Evolutionary conservation across 805 yeast species (phyloP).

Genomic region (Suhomyces prunicola): DNA sequence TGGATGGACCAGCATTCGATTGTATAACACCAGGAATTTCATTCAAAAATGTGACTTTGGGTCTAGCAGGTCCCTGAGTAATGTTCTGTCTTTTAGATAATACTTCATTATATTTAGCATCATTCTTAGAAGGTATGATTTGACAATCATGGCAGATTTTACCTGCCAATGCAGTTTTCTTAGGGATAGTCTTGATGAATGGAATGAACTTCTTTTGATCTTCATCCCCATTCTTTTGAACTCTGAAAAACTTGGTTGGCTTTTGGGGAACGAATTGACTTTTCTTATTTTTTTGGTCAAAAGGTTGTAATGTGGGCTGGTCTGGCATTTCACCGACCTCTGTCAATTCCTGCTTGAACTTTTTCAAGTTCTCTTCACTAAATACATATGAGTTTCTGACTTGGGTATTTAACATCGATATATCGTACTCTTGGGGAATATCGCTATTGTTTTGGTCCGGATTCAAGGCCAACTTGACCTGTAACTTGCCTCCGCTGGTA

Average conservation of each 20-base stretch:
- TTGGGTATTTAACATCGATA: conserved; percentile 70
- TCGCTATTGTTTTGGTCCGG: conserved; percentile 33
- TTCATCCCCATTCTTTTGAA: conserved; percentile 28
- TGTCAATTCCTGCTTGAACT: conserved; percentile 49
- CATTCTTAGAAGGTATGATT: conserved; percentile 73
- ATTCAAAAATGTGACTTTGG: conserved; percentile 66
- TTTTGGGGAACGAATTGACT: conserved; percentile 7
- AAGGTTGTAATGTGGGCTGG: conserved; percentile 45
- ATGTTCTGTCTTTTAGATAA: conserved; percentile 51
- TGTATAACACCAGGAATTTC: conserved; percentile 86
- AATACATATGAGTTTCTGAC: conserved; percentile 86
- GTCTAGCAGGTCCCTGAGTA: conserved; percentile 48
- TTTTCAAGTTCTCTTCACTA: conserved; percentile 76
- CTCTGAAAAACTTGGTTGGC: conserved; percentile 24
- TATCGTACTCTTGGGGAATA: conserved; percentile 82
- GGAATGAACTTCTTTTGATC: conserved; percentile 54
- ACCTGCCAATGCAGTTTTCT: conserved; percentile 81
- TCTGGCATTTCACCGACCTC: conserved; percentile 52
- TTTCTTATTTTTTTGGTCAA: conserved; percentile 19
- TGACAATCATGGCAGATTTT: conserved; percentile 91
- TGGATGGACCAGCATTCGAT: conserved; percentile 81
- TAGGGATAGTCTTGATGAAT: conserved; percentile 83
- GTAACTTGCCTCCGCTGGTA: conserved; percentile 29
- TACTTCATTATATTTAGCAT: conserved; percentile 65
- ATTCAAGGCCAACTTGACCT: conserved; percentile 58